Evolutionary conservation across 2,329 filamentous ascomycete species (phyloP).

Genomic region (Penicillium corylophilum): DNA sequence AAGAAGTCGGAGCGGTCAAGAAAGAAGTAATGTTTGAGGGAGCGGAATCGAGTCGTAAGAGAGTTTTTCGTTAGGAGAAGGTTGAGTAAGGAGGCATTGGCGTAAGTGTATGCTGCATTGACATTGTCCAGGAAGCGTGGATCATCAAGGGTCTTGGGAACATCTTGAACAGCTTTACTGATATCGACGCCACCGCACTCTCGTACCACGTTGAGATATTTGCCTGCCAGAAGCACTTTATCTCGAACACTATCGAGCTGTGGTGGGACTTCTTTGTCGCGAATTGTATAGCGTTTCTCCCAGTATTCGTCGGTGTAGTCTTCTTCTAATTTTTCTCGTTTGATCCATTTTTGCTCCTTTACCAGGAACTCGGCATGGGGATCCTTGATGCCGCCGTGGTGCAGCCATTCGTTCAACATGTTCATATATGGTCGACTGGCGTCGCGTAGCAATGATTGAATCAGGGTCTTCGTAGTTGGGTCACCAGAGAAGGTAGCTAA

Average conservation of each 20-base stretch:
- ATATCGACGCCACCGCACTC: slow-evolving; percentile 96
- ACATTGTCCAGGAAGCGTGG: slow-evolving; percentile 91
- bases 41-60: slow-evolving; percentile 79
- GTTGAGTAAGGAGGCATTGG: slow-evolving; percentile 88
- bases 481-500: slow-evolving; percentile 91
- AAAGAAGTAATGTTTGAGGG: slow-evolving; percentile 98
- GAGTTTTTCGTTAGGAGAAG: slow-evolving; percentile 90
- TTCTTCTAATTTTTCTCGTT: slow-evolving; percentile 83
- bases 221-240: slow-evolving; percentile 91
- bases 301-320: slow-evolving; percentile 99
- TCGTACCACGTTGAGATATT: slow-evolving; percentile 95
- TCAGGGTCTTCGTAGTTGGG: slow-evolving; percentile 75
- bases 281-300: slow-evolving; percentile 95
- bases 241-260: slow-evolving; percentile 89
- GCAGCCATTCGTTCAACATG: slow-evolving; percentile 98
- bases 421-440: slow-evolving; percentile 93
- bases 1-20: slow-evolving; percentile 97
- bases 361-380: slow-evolving; percentile 92
- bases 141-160: slow-evolving; percentile 92
- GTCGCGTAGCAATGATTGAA: slow-evolving; percentile 80
- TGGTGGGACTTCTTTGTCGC: slow-evolving; percentile 85
- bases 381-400: slow-evolving; percentile 92
- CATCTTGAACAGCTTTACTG: slow-evolving; percentile 80
- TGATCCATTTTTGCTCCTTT: slow-evolving; percentile 94
- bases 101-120: slow-evolving; percentile 89